These are phyloP conservation scores for Plasmodium cynomolgi DNA, from an alignment of 169 alveolate species.

Conservation along the genomic window DNA sequence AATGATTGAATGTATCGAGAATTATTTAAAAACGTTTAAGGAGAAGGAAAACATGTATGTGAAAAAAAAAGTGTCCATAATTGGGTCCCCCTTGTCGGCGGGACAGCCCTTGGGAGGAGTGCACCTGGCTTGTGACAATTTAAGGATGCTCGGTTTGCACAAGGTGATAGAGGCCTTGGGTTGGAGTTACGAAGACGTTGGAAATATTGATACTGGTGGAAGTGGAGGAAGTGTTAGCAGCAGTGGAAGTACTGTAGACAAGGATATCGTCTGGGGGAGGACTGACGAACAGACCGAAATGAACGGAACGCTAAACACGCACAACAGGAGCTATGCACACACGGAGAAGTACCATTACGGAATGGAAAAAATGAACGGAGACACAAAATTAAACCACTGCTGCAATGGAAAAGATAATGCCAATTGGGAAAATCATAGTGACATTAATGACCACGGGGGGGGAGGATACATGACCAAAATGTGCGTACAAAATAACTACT, in stretches of 20 bases:
- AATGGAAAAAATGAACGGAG: background rate
- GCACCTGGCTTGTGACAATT: conserved; percentile 39
- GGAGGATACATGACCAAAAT: background rate
- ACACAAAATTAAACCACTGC: background rate
- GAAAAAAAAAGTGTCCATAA: conserved; percentile 18
- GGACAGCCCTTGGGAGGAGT: conserved; percentile 64
- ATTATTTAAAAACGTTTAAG: conserved; percentile 1
- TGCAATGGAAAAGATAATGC: background rate
- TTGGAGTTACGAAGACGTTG: conserved; percentile 56
- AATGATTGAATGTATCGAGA: conserved; percentile 26
- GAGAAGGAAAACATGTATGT: conserved; percentile 38
- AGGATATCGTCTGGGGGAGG: background rate
- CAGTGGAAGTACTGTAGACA: background rate
- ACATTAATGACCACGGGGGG: background rate
- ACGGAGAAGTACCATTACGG: background rate
- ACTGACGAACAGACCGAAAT: background rate
- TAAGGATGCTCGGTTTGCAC: conserved; percentile 32
- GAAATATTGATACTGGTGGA: conserved; percentile 4
- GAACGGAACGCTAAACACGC: background rate
- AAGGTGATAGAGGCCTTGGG: conserved; percentile 32
- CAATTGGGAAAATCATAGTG: background rate
- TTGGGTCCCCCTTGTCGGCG: conserved; percentile 63
- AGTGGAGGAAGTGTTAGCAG: background rate
- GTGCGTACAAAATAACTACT: background rate
- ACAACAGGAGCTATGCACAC: background rate